Evolutionary conservation across 257 asterid genomes (phyloP).

Genomic region (Gentiana dahurica): DNA sequence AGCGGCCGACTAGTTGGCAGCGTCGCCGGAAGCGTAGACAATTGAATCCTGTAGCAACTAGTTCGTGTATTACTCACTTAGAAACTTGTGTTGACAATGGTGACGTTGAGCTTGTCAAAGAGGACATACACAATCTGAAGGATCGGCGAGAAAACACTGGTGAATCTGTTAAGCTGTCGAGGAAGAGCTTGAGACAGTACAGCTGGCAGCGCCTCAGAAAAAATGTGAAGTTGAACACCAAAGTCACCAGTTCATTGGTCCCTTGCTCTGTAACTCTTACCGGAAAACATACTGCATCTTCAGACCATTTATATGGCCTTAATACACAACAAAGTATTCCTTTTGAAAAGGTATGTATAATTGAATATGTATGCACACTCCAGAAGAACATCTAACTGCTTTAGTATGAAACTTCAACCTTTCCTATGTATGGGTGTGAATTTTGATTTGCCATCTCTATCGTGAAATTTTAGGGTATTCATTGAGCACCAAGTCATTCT

Average conservation of each 20-base stretch:
- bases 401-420: too few species aligned
- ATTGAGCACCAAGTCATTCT: too few species aligned
- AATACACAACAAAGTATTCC: too few species aligned
- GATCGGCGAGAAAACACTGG: constrained; percentile 24
- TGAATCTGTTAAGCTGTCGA: constrained; percentile 13
- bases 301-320: constrained; percentile 7
- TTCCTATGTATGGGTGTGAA: too few species aligned
- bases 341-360: too few species aligned
- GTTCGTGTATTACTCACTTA: constrained; percentile 19
- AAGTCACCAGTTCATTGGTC: constrained; percentile 21
- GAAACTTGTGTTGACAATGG: constrained; percentile 9
- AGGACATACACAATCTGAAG: constrained; percentile 19
- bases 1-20: constrained; percentile 47
- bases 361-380: too few species aligned
- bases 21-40: constrained; percentile 43
- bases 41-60: constrained; percentile 23
- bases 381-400: too few species aligned
- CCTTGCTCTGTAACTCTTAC: constrained; percentile 19
- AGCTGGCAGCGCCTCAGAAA: constrained; percentile 63
- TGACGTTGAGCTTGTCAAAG: constrained; percentile 18
- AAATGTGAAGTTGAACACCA: constrained; percentile 26
- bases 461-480: too few species aligned
- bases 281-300: background rate
- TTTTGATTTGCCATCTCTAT: too few species aligned
- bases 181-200: constrained; percentile 42